phyloP scores from a whole-genome alignment of 192 early-diverging fungal genomes.

The Dispira parvispora region DNA sequence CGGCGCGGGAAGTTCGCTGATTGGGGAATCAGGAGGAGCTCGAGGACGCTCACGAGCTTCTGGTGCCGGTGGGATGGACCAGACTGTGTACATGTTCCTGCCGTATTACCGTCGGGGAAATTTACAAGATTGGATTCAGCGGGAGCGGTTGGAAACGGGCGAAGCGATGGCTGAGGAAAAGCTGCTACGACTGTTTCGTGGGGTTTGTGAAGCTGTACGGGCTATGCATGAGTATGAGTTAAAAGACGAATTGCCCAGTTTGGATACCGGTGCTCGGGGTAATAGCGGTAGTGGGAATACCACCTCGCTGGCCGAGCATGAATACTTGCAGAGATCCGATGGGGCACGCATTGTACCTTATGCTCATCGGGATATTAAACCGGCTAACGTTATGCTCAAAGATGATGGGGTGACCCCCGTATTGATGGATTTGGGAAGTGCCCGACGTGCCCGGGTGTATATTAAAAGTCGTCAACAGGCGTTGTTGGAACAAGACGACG shows the following conservation, averaged over 20 bases:
- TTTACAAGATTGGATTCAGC: constrained; percentile 34
- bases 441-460: constrained; percentile 33
- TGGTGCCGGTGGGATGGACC: constrained; percentile 12
- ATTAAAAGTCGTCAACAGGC: constrained; percentile 38
- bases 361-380: constrained; percentile 63
- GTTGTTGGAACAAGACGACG: constrained; percentile 49
- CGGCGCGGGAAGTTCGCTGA: constrained; percentile 10
- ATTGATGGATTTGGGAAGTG: constrained; percentile 66
- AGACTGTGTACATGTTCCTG: constrained; percentile 49
- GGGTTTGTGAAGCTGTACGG: constrained; percentile 37
- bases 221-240: constrained; percentile 33
- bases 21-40: not conserved
- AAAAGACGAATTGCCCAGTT: constrained; percentile 15
- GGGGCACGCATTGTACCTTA: constrained; percentile 22
- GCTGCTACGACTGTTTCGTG: constrained; percentile 37
- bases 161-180: constrained; percentile 34
- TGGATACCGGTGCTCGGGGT: constrained; percentile 11
- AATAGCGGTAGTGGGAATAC: not conserved
- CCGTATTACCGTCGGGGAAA: constrained; percentile 43
- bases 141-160: constrained; percentile 24
- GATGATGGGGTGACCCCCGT: constrained; percentile 48
- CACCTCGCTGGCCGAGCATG: not conserved
- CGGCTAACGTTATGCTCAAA: constrained; percentile 47
- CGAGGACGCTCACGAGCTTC: not conserved
- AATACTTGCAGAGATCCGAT: not conserved